These are phyloP conservation scores for Poterioochromonas sp. DNA, from an alignment of 352 stramenopile species.

Conservation along the genomic window DNA sequence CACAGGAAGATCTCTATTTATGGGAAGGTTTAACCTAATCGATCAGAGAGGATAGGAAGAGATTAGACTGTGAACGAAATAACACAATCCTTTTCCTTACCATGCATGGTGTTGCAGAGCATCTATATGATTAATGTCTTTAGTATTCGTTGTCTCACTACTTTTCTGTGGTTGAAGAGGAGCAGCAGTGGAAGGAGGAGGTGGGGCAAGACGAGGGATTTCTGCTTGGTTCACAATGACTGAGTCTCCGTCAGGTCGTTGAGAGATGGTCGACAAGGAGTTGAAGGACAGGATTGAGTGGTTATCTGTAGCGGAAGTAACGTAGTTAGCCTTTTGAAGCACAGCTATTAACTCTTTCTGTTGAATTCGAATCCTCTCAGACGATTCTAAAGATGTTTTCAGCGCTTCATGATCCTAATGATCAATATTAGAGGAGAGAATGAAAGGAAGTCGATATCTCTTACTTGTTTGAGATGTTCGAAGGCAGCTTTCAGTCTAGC, in stretches of 20 bases:
- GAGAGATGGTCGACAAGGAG: not conserved
- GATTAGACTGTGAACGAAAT: no score
- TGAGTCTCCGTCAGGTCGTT: no score
- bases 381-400: conserved; percentile 25
- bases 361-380: conserved; percentile 12
- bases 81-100: no score
- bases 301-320: not conserved
- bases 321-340: conserved; percentile 14
- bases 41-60: no score
- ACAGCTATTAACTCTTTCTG: conserved; percentile 28
- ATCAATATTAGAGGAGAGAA: not conserved
- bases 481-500: not conserved
- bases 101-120: no score
- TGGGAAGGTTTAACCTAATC: no score
- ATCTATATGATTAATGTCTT: no score
- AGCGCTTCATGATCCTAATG: conserved; percentile 21
- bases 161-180: not conserved
- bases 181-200: not conserved
- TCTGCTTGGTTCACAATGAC: no score
- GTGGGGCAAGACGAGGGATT: not conserved
- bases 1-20: no score
- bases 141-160: not conserved
- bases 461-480: not conserved
- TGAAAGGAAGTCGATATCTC: not conserved
- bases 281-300: not conserved